These are phyloP conservation scores for Scheffersomyces stambukii DNA, from an alignment of 1,139 yeast genomes.

Conservation along the genomic window DNA sequence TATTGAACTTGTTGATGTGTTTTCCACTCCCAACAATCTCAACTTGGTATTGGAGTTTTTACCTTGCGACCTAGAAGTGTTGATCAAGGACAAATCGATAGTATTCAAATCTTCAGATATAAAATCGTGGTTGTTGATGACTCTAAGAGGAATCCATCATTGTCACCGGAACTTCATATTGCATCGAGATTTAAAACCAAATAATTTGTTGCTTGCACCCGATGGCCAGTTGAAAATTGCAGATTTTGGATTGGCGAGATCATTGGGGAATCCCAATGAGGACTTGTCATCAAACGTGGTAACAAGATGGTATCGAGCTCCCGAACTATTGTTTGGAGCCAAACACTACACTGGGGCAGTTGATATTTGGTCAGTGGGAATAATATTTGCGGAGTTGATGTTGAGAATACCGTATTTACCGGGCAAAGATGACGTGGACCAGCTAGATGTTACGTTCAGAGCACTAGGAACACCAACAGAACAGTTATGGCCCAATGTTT, in stretches of 20 bases:
- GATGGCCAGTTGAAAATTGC: slow-evolving; percentile 87
- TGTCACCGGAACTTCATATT: slow-evolving; percentile 87
- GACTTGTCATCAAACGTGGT: slow-evolving; percentile 90
- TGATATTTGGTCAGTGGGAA: slow-evolving; percentile 93
- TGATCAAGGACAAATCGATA: slow-evolving; percentile 74
- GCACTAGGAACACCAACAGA: slow-evolving; percentile 97
- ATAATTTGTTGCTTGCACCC: slow-evolving; percentile 77
- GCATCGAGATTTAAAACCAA: slow-evolving; percentile 87
- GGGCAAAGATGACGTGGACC: slow-evolving; percentile 87
- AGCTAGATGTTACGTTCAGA: slow-evolving; percentile 82
- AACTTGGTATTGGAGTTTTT: slow-evolving; percentile 87
- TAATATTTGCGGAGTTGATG: slow-evolving; percentile 96
- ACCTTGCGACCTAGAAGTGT: slow-evolving; percentile 87
- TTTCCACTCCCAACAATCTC: slow-evolving; percentile 64
- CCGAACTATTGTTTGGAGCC: slow-evolving; percentile 87
- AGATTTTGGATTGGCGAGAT: slow-evolving; percentile 93
- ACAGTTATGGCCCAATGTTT: slow-evolving; percentile 86
- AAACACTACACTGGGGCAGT: slow-evolving; percentile 83
- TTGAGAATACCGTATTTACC: slow-evolving; percentile 91
- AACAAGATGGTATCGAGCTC: slow-evolving; percentile 96
- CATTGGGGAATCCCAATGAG: slow-evolving; percentile 74
- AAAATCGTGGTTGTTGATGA: slow-evolving; percentile 92
- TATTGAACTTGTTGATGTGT: slow-evolving; percentile 84
- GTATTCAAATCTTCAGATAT: slow-evolving; percentile 84
- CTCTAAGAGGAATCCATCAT: slow-evolving; percentile 89